Evolutionary conservation across 352 stramenopile genomes (phyloP), one percentile per base, ranked within the genome.

Genomic region (Aphanomyces euteiches): DNA sequence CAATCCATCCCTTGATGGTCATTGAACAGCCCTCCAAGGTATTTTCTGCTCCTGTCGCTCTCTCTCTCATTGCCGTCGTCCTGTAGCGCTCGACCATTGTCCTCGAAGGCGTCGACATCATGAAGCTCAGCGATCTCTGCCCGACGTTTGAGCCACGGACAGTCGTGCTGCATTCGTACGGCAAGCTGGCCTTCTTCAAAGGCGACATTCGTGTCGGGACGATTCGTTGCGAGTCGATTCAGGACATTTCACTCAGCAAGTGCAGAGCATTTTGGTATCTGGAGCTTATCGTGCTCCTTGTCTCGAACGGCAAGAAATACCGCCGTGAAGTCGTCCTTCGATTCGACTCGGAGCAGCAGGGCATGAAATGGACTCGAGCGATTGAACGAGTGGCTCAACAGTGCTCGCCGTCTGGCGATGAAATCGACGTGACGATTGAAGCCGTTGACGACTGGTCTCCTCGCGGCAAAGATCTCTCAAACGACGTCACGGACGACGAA

Each of bases 341-440:
- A 53, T 93, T 95, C 63, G 65, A 77, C 37, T 82, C 77, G 0
- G 83, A 91, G 53, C 84, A 95, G 43, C 79, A 88, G 45, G 90
- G 93, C 84, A 92, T 95, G 83, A 93, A 93, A 65, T 95, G 87
- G 87, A 86, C 84, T 13, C 82, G 87, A 40, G 80, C 75, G 37
- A 84, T 95, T 19, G 83, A 84, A 17, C 85, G 87, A 15, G 85
- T 93, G 57, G 84, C 83, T 3, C 92, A 91, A 67, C 82, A 87
- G 0, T 75, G 91, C n/a, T 90, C 84, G 7, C 83, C 84, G 1
- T 37, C 54, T n/a, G 54, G 54, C 15, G 83, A 92, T 19, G 86
- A 95, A 66, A 90, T 90, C 59, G 86, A 95, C 61, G 50, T 60
- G 8, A 63, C 48, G n/a, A n/a, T 73, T 17, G 54, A 63, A 8